These are phyloP conservation scores for Alternaria metachromatica DNA, from an alignment of 2,329 filamentous ascomycete genomes.

Conservation along the genomic window DNA sequence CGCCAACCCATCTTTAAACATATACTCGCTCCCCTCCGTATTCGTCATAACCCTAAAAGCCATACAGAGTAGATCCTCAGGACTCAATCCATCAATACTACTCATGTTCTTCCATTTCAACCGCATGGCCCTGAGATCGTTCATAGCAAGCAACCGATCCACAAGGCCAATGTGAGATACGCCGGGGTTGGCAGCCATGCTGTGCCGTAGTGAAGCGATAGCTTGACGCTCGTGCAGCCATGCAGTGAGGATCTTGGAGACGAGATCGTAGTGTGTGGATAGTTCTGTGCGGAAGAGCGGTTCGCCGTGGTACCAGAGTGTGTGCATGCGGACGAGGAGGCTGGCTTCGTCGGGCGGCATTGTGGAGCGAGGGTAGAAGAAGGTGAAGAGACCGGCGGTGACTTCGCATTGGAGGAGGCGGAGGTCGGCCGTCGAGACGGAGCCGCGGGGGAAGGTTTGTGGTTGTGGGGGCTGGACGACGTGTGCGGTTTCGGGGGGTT, in stretches of 20 bases:
- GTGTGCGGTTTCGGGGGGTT: constrained; percentile 19
- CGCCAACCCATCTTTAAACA: constrained; percentile 44
- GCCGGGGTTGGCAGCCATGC: constrained; percentile 31
- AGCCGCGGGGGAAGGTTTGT: constrained; percentile 6
- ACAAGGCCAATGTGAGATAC: constrained; percentile 34
- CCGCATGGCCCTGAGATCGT: constrained; percentile 42
- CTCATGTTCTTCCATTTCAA: constrained; percentile 49
- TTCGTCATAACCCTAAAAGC: constrained; percentile 42
- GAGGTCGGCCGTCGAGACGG: constrained; percentile 21
- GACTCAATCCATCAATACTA: constrained; percentile 36
- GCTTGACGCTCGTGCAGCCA: constrained; percentile 43
- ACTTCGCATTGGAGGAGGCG: constrained; percentile 43
- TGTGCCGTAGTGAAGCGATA: constrained; percentile 34
- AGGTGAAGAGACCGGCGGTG: constrained; percentile 39
- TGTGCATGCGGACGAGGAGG: constrained; percentile 36
- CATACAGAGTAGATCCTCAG: constrained; percentile 44
- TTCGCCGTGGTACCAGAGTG: constrained; percentile 38
- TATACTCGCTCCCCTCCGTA: constrained; percentile 42
- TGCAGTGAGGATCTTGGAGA: constrained; percentile 34
- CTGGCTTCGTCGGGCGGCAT: constrained; percentile 32
- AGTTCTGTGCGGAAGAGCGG: constrained; percentile 35
- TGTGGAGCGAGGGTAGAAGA: constrained; percentile 34
- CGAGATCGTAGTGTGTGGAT: constrained; percentile 33
- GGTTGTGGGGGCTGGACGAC: constrained; percentile 1
- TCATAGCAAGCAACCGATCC: constrained; percentile 43